These are phyloP conservation scores for Blastobotrys proliferans DNA, from an alignment of 1,139 yeast species.

Conservation along the genomic window DNA sequence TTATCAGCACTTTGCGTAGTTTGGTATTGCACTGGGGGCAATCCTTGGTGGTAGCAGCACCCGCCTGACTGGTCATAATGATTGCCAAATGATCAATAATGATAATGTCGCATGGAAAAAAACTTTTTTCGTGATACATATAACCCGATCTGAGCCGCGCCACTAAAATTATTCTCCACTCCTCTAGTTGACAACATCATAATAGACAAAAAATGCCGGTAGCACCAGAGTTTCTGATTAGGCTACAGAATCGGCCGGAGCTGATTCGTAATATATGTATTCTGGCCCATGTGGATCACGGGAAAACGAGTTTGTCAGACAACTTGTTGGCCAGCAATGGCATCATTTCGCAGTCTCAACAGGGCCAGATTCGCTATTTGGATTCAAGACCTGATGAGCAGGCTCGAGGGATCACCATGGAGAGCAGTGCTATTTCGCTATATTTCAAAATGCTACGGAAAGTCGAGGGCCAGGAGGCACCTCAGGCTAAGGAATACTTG, in stretches of 20 bases:
- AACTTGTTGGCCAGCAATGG: constrained; percentile 93
- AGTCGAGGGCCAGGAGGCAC: constrained; percentile 29
- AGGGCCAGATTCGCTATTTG: constrained; percentile 88
- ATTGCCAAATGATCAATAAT: constrained; percentile 1
- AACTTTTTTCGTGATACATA: background rate
- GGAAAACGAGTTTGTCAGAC: constrained; percentile 93
- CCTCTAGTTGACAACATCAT: background rate
- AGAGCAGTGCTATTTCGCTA: constrained; percentile 84
- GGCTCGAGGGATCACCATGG: constrained; percentile 95
- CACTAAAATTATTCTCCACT: too few species aligned
- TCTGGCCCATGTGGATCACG: constrained; percentile 97
- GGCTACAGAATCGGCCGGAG: constrained; percentile 65
- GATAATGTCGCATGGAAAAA: constrained; percentile 1
- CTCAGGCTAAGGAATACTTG: constrained; percentile 65
- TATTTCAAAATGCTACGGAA: constrained; percentile 48
- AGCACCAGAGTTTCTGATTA: constrained; percentile 58
- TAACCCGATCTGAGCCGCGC: too few species aligned
- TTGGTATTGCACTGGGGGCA: constrained; percentile 30
- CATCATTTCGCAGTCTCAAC: constrained; percentile 88
- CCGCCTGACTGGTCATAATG: background rate
- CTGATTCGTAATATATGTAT: constrained; percentile 87
- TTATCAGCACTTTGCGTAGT: constrained; percentile 34
- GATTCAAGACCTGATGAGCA: constrained; percentile 97
- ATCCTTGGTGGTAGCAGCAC: background rate
- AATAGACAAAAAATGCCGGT: constrained; percentile 29